phyloP scores from a whole-genome alignment of 2,329 filamentous ascomycete genomes.

The Microdochium trichocladiopsis region DNA sequence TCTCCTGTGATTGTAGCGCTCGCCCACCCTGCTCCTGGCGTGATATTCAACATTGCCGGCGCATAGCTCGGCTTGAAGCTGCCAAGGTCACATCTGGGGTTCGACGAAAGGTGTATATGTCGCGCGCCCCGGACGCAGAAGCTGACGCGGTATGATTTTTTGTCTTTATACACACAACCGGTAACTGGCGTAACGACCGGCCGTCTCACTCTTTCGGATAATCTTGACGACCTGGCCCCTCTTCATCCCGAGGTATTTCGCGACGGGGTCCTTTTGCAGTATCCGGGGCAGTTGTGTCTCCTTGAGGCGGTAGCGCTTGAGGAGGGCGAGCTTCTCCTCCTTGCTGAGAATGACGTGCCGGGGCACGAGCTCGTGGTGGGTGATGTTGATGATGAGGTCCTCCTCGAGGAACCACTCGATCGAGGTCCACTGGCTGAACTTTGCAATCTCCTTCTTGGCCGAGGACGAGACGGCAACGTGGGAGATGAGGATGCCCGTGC shows the following conservation, averaged over 20 bases:
- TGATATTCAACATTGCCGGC: no score
- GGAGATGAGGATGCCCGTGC: constrained; percentile 87
- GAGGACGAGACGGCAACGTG: constrained; percentile 75
- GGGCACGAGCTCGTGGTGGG: constrained; percentile 92
- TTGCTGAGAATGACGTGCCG: constrained; percentile 85
- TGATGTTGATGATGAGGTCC: constrained; percentile 96
- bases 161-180: constrained; percentile 51
- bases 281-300: constrained; percentile 95
- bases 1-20: no score
- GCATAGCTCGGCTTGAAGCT: no score
- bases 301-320: constrained; percentile 89
- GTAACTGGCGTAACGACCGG: constrained; percentile 94
- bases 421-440: constrained; percentile 66
- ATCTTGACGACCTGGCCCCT: constrained; percentile 97
- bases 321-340: constrained; percentile 79
- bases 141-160: not conserved
- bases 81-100: no score
- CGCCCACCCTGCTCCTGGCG: no score
- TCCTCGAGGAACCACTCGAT: constrained; percentile 96
- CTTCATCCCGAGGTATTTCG: constrained; percentile 83
- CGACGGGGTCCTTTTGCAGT: constrained; percentile 84
- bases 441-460: constrained; percentile 78
- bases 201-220: constrained; percentile 90
- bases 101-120: no score
- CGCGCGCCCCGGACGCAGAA: no score